Evolutionary conservation across 441 rosid genomes (phyloP).

Genomic region (Pelargonium hybrid): DNA sequence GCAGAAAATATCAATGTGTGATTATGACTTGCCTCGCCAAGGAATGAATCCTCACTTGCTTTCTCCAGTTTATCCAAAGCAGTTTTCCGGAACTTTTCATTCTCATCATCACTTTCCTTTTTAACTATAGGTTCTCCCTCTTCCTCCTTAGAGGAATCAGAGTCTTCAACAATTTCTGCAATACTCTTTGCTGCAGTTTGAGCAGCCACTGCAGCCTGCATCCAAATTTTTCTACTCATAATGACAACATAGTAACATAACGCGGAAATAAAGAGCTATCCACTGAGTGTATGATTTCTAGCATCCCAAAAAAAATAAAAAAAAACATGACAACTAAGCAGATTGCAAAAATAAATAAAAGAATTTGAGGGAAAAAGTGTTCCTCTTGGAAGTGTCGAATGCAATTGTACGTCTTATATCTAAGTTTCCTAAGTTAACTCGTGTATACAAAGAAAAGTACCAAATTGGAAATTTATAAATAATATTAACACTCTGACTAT

Average conservation of each 20-base stretch:
- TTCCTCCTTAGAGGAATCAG: slow-evolving; percentile 52
- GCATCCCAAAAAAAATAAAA: neutral
- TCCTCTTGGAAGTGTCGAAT: neutral
- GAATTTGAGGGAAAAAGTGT: neutral
- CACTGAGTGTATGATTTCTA: neutral
- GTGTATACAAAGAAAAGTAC: neutral
- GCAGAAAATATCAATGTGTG: neutral
- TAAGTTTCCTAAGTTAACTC: neutral
- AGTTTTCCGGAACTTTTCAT: slow-evolving; percentile 44
- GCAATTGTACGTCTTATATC: no score
- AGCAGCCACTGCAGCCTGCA: slow-evolving; percentile 78
- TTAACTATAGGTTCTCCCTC: slow-evolving; percentile 35
- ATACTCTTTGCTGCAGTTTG: slow-evolving; percentile 81
- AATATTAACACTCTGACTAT: neutral
- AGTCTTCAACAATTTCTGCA: slow-evolving; percentile 38
- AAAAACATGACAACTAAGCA: no score
- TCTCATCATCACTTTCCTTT: slow-evolving; percentile 55
- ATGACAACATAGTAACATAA: slow-evolving; percentile 4
- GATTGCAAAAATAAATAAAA: neutral
- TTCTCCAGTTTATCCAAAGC: slow-evolving; percentile 69
- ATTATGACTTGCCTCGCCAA: slow-evolving; percentile 67
- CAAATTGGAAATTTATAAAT: neutral
- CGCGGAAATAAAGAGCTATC: neutral
- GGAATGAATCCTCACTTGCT: slow-evolving; percentile 69
- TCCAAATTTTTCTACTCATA: slow-evolving; percentile 17